These are phyloP conservation scores for Rhizopogon sp. DNA, from an alignment of 768 basidiomycete species.

Conservation along the genomic window DNA sequence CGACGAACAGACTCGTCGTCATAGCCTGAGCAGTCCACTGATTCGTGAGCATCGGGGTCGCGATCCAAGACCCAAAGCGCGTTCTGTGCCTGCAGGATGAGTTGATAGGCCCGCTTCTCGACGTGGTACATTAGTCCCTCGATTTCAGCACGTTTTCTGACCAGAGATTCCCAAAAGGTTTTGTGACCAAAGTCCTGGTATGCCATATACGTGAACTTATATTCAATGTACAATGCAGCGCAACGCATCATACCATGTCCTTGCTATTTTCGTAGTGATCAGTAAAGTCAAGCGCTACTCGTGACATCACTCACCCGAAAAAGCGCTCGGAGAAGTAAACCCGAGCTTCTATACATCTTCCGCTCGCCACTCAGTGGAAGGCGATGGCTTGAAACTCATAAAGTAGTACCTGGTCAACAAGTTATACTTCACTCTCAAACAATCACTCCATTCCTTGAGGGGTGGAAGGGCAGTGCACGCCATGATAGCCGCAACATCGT, in stretches of 20 bases:
- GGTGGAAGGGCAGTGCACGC: slow-evolving; percentile 25
- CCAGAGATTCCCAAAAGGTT: slow-evolving; percentile 29
- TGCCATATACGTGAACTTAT: not conserved
- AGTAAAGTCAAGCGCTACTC: not conserved
- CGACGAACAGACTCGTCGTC: slow-evolving; percentile 7
- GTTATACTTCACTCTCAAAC: slow-evolving; percentile 27
- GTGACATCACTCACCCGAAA: slow-evolving; percentile 28
- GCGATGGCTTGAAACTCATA: not conserved
- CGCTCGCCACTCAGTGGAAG: slow-evolving; percentile 1
- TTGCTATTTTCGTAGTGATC: slow-evolving; percentile 7
- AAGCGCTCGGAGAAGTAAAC: slow-evolving; percentile 34
- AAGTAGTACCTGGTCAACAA: slow-evolving; percentile 27
- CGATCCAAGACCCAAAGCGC: slow-evolving; percentile 32
- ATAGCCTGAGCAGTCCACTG: slow-evolving; percentile 17
- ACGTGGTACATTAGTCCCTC: slow-evolving; percentile 26
- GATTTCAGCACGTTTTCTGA: slow-evolving; percentile 25
- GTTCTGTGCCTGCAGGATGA: slow-evolving; percentile 29
- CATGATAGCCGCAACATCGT: slow-evolving; percentile 18
- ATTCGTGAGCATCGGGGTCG: slow-evolving; percentile 12
- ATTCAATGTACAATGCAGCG: not conserved
- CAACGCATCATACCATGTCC: slow-evolving; percentile 14
- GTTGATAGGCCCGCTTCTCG: slow-evolving; percentile 30
- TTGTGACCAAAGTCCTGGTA: slow-evolving; percentile 37
- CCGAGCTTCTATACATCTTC: slow-evolving; percentile 34
- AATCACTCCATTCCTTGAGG: slow-evolving; percentile 28